phyloP scores from a whole-genome alignment of 768 basidiomycete species.

The Gyrodon lividus region DNA sequence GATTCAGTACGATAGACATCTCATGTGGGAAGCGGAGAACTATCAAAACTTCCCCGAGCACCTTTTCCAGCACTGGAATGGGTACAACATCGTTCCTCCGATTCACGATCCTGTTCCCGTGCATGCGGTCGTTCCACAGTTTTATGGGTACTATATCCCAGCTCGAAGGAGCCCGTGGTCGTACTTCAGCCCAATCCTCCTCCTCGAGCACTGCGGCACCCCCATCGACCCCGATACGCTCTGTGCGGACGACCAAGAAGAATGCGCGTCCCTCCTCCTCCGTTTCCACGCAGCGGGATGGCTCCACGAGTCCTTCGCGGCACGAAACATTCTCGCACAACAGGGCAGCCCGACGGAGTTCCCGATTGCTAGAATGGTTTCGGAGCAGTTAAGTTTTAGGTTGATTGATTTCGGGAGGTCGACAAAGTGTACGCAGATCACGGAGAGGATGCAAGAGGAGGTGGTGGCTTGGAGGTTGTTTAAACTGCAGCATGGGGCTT shows the following conservation, averaged over 20 bases:
- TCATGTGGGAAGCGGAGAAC: slow-evolving; percentile 29
- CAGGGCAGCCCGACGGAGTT: slow-evolving; percentile 37
- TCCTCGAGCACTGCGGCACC: slow-evolving; percentile 48
- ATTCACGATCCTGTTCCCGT: slow-evolving; percentile 45
- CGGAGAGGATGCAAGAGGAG: slow-evolving; percentile 10
- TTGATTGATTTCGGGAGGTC: slow-evolving; percentile 53
- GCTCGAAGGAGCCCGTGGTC: slow-evolving; percentile 19
- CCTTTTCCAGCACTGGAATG: slow-evolving; percentile 27
- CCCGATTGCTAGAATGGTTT: slow-evolving; percentile 13
- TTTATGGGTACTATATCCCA: slow-evolving; percentile 57
- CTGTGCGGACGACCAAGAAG: slow-evolving; percentile 37
- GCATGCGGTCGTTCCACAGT: slow-evolving; percentile 57
- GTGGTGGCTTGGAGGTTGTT: slow-evolving; percentile 7
- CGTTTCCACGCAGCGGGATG: slow-evolving; percentile 41
- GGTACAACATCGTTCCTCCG: slow-evolving; percentile 23
- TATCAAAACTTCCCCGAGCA: slow-evolving; percentile 29
- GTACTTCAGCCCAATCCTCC: slow-evolving; percentile 40
- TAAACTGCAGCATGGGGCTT: not conserved
- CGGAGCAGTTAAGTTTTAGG: slow-evolving; percentile 38
- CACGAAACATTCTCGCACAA: slow-evolving; percentile 46
- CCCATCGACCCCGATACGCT: slow-evolving; percentile 31
- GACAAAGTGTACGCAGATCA: not conserved
- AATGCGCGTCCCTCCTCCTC: slow-evolving; percentile 40
- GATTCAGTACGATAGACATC: slow-evolving; percentile 35
- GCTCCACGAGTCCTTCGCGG: slow-evolving; percentile 41